Conservation (phyloP, 768 basidiomycete species). For the Boletus sp. region DNA sequence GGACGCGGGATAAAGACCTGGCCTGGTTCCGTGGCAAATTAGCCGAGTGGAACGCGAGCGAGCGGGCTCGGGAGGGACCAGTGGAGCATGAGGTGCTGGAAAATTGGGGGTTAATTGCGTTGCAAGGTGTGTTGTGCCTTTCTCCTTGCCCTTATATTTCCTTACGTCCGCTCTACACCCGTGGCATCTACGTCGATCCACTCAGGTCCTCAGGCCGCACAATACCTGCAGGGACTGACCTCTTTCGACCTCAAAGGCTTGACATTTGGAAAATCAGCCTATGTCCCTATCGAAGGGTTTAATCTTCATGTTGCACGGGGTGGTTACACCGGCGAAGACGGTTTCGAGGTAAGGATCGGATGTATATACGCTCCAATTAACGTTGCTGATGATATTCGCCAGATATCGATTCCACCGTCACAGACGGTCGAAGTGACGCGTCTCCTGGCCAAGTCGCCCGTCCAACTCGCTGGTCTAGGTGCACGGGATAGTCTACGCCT, state of each 20-base stretch:
- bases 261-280: conserved; percentile 84
- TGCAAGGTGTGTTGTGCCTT: conserved; percentile 67
- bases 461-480: conserved; percentile 86
- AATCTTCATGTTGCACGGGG: conserved; percentile 84
- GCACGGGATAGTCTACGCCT: conserved; percentile 92
- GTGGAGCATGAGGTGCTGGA: conserved; percentile 84
- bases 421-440: conserved; percentile 70
- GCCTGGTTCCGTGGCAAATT: conserved; percentile 71
- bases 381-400: neutral
- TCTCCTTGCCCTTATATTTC: neutral
- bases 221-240: conserved; percentile 74
- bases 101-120: conserved; percentile 82
- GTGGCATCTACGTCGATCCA: neutral
- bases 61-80: conserved; percentile 46
- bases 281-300: conserved; percentile 63
- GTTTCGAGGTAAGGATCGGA: conserved; percentile 70
- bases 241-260: conserved; percentile 70
- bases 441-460: conserved; percentile 56
- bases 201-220: conserved; percentile 77
- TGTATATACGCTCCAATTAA: neutral
- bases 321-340: conserved; percentile 98
- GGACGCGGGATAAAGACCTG: conserved; percentile 77
- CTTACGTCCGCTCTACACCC: neutral
- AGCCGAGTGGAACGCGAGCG: conserved; percentile 72
- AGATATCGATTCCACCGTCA: conserved; percentile 88